Evolutionary conservation across 352 stramenopile genomes (phyloP), one percentile per base, ranked within the genome.

Genomic region (Achlya hypogyna): DNA sequence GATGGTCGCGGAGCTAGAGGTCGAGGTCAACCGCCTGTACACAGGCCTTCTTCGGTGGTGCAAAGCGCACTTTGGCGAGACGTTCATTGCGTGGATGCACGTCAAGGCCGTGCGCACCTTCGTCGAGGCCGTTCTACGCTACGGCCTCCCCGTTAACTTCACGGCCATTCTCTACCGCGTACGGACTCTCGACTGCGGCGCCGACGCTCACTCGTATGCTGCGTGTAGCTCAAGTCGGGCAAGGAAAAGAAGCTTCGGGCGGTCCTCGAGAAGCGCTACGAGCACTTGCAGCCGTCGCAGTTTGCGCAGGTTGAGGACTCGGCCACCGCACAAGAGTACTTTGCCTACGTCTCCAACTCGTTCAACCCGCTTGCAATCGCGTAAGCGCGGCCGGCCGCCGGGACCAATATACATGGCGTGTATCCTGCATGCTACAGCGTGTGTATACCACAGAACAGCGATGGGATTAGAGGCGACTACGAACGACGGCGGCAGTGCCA

Each of bases 61-160:
- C 86, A 98, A 98, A 77, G 95, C 93, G 22, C 96, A 99, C 75
- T 99, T 98, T 76, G 94, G 95, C 72, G 96, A 99, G 76, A 92
- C 93, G 10, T 98, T 98, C 70, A 96, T 98, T 52, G 95, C 94
- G 12, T 99, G 96, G 96, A 98, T 99, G 87, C 96, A 99, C 74
- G 95, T 99, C 69, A 99, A 99, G 86, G 90, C 98, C 16, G 91
- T 99, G 73, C 91, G 96, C 51, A 84, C 97, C 16, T 99, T 99
- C 80, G 94, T 98, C 42, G 97, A 99, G 79, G 97, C 89, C 68
- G 95, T 99, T 56, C 82, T 99, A 62, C 91, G 96, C 65, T 99
- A 99, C 72, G 96, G 96, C 31, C 81, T 99, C 12, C 96, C 96
- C 5, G 90, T 98, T 40, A 97, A 99, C 77, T 98, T 98, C 70